Percentiles rank a stretch among this genome's conserved stretches.
Evolutionary conservation across 768 basidiomycete species (phyloP).

Genomic region (Suillus subaureus): DNA sequence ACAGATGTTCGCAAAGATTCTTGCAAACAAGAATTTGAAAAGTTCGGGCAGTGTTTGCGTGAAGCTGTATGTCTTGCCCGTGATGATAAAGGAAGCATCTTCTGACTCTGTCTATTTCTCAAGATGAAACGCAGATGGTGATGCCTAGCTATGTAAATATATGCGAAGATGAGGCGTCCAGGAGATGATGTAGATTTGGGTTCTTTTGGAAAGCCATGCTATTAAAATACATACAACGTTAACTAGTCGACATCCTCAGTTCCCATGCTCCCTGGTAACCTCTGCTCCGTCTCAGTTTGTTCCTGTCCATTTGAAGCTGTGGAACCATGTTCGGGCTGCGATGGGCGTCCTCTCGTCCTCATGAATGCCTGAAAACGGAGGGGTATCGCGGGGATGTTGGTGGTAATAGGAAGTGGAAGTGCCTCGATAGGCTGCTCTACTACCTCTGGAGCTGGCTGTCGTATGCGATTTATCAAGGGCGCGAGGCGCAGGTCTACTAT

Average conservation of each 20-base stretch:
- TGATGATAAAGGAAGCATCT: not conserved
- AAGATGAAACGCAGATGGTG: conserved; percentile 64
- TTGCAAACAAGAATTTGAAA: conserved; percentile 82
- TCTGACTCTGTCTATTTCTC: not conserved
- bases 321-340: conserved; percentile 24
- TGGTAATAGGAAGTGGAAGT: conserved; percentile 64
- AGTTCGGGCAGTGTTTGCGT: conserved; percentile 82
- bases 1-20: conserved; percentile 82
- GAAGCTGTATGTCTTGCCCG: conserved; percentile 60
- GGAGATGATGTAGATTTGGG: conserved; percentile 11
- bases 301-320: conserved; percentile 27
- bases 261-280: conserved; percentile 33
- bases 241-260: conserved; percentile 23
- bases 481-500: conserved; percentile 66
- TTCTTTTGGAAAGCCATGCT: conserved; percentile 21
- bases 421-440: conserved; percentile 33
- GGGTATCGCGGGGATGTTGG: conserved; percentile 50
- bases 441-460: conserved; percentile 49
- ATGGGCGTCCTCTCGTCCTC: conserved; percentile 46
- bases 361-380: conserved; percentile 52
- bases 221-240: conserved; percentile 12
- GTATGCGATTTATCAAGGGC: conserved; percentile 56
- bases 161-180: conserved; percentile 24
- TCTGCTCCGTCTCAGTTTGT: conserved; percentile 36
- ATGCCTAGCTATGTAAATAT: conserved; percentile 14